Conservation (phyloP, 2,329 filamentous ascomycete species). For the Emergomyces pasteurianus region DNA sequence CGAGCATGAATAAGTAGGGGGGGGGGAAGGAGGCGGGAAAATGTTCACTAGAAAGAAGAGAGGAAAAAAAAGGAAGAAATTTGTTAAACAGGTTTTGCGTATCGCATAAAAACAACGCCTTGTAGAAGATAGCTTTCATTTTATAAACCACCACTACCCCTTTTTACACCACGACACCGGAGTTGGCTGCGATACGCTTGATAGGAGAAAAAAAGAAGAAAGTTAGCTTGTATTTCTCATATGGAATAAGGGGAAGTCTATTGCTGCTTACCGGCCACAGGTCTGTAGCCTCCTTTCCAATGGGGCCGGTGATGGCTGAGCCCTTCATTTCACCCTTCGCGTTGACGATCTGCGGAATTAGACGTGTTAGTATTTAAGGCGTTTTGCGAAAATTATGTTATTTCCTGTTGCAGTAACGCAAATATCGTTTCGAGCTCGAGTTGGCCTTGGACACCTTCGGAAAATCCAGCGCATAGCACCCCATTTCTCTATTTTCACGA, state of each 20-base stretch:
- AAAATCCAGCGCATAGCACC: not conserved
- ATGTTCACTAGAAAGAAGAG: not conserved
- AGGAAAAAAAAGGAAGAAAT: slow-evolving; percentile 15
- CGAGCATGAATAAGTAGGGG: not conserved
- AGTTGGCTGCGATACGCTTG: slow-evolving; percentile 98
- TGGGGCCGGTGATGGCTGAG: slow-evolving; percentile 95
- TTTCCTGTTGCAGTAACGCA: not conserved
- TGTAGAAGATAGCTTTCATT: slow-evolving; percentile 8
- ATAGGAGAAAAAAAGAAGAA: not conserved
- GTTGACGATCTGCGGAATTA: slow-evolving; percentile 76
- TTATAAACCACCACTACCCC: not conserved
- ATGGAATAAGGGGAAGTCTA: not conserved
- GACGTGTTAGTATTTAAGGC: not conserved
- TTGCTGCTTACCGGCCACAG: slow-evolving; percentile 76
- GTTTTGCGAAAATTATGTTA: not conserved
- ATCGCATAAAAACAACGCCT: not conserved
- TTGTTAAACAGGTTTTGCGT: slow-evolving; percentile 5
- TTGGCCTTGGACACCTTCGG: not conserved
- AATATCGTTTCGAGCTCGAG: not conserved
- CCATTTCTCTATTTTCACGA: not conserved
- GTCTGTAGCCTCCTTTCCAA: slow-evolving; percentile 99
- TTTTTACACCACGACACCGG: slow-evolving; percentile 98
- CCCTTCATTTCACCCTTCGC: slow-evolving; percentile 99
- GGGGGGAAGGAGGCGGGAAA: slow-evolving; percentile 1
- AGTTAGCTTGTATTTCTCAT: slow-evolving; percentile 21